Evolutionary conservation across 1,284 basidiomycete species (phyloP).

Genomic region (Leccinum fallax): DNA sequence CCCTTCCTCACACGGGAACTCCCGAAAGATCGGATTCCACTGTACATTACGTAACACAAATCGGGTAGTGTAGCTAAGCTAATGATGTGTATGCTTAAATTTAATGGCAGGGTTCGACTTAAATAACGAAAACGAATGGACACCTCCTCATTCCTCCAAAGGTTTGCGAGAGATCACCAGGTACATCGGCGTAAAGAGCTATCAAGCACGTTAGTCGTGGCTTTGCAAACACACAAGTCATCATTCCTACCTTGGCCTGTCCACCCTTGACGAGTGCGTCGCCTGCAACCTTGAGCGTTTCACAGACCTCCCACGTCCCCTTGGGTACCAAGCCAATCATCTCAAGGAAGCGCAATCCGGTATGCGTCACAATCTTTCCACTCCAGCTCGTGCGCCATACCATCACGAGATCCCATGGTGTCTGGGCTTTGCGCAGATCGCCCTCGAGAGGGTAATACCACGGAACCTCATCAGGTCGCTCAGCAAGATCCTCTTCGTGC

Average conservation of each 20-base stretch:
- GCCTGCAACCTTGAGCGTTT: slow-evolving; percentile 84
- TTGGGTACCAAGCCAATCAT: slow-evolving; percentile 83
- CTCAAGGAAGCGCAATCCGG: slow-evolving; percentile 79
- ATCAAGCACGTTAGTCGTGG: slow-evolving; percentile 7
- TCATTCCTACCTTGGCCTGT: slow-evolving; percentile 70
- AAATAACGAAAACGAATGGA: not conserved
- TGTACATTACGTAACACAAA: slow-evolving; percentile 2
- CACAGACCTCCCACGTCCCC: slow-evolving; percentile 91
- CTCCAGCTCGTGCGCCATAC: slow-evolving; percentile 90
- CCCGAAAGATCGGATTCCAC: slow-evolving; percentile 35
- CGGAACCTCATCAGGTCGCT: slow-evolving; percentile 76
- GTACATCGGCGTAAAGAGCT: slow-evolving; percentile 86
- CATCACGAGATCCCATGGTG: slow-evolving; percentile 88
- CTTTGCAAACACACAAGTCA: not conserved
- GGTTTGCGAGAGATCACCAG: slow-evolving; percentile 73
- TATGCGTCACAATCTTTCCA: slow-evolving; percentile 87
- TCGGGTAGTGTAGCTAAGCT: not conserved
- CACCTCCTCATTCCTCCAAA: slow-evolving; percentile 7
- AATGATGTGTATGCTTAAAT: not conserved
- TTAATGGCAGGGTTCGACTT: not conserved
- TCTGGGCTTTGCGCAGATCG: slow-evolving; percentile 91
- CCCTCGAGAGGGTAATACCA: slow-evolving; percentile 99
- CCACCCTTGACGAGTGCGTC: slow-evolving; percentile 85
- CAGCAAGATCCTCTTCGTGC: slow-evolving; percentile 94
- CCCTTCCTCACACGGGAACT: slow-evolving; percentile 18